Conservation (phyloP, 768 basidiomycete genomes). For the Pleurotus salmoneostramineus region DNA sequence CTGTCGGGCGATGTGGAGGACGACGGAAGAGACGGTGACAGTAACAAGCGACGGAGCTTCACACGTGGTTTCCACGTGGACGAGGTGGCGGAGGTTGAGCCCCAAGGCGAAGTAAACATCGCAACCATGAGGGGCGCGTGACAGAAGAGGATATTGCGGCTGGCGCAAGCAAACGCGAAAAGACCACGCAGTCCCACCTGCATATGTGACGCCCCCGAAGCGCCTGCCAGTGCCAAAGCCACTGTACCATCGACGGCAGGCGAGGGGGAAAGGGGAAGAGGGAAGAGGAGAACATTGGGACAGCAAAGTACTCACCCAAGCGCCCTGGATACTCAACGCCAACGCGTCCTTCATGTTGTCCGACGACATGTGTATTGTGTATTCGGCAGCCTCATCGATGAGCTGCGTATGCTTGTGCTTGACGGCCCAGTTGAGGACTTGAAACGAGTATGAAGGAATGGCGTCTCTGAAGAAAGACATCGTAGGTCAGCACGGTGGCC, state of each 20-base stretch:
- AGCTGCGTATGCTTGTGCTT: slow-evolving; percentile 9
- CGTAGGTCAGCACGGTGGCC: not conserved
- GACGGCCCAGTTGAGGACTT: slow-evolving; percentile 11
- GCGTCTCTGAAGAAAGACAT: not conserved
- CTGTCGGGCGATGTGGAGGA: too few species aligned
- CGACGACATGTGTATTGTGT: not conserved
- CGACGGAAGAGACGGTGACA: too few species aligned
- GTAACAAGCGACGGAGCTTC: too few species aligned
- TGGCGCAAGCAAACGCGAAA: too few species aligned
- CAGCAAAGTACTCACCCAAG: not conserved
- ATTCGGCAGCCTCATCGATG: slow-evolving; percentile 7
- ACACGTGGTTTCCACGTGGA: too few species aligned
- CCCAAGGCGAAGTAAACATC: too few species aligned
- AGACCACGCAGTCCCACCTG: too few species aligned
- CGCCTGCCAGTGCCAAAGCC: too few species aligned
- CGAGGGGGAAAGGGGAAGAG: too few species aligned
- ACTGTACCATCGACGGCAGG: too few species aligned
- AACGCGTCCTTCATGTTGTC: not conserved
- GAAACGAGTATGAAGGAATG: not conserved
- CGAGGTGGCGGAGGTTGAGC: too few species aligned
- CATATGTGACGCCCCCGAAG: too few species aligned
- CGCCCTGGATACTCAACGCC: not conserved
- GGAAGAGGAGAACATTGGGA: not conserved
- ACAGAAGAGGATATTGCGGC: not conserved
- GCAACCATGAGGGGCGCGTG: not conserved